Base-by-base conservation (phyloP, 2,329 filamentous ascomycete genomes). In the Fonsecaea monophora region DNA sequence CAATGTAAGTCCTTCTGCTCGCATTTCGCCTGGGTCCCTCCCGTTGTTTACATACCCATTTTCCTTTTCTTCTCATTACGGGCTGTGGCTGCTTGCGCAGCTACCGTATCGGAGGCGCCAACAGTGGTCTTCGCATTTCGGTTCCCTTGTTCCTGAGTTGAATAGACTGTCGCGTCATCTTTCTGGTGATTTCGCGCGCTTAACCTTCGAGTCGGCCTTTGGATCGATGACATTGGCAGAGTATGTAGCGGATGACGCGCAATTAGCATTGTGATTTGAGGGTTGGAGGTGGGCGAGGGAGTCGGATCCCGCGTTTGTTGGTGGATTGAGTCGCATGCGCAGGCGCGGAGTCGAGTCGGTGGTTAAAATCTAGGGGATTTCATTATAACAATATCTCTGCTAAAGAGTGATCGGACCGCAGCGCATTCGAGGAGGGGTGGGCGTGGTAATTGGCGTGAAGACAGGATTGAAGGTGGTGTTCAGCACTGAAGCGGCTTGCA, bases 11-110 rank as follows among this genome's bases (percentile, higher is more conserved):
- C 30, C 9, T 18, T 30, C 4, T 50, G 10, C 55, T 42, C 54
- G 18, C 6, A 30, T 45, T 32, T 53, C 18, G 25, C 37, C 21
- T 25, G 34, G 37, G 45, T 15, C n/a, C 34, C 50, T 55, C 13
- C 15, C 45, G 18, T 15, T 7, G 9, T 54, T 35, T 25, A 77
- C 81, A 77, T 73, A 83, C 81, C 76, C 68, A 78, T 77, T 72
- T 82, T 82, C 56, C 81, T 75, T 73, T 83, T 83, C 70, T 72
- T 77, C 18, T 73, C 73, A 32, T 74, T 71, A 25, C 50, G 66
- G 55, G 48, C 50, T 69, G 73, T 63, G 58, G 62, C 73, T 58
- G 72, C 71, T 70, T 74, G 73, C 32, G 34, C 54, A n/a, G 40
- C 57, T 30, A 50, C 25, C 48, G 60, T 66, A n/a, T 70, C 62